These are phyloP conservation scores for Aspergillus cavernicola DNA, from an alignment of 495 filamentous ascomycete genomes.

Conservation along the genomic window DNA sequence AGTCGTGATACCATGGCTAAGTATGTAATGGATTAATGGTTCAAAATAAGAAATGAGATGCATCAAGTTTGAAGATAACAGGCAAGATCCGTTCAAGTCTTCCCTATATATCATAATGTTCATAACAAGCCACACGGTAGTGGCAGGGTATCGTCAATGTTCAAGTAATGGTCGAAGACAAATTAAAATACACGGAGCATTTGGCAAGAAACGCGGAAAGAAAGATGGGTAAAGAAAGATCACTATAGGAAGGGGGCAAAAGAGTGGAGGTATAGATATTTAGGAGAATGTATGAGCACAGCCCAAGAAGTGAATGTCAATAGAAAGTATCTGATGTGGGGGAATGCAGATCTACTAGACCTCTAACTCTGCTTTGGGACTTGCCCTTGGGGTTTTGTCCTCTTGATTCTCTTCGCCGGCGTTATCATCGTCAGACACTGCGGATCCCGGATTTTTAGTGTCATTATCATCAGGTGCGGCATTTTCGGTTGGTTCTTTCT, in stretches of 20 bases:
- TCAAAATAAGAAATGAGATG: no score
- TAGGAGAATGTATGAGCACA: background rate
- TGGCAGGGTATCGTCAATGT: conserved; percentile 27
- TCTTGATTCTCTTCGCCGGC: conserved; percentile 4
- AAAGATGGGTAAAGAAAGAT: background rate
- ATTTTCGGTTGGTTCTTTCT: conserved; percentile 26
- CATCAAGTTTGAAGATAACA: conserved; percentile 2
- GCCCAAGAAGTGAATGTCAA: background rate
- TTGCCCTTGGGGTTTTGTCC: background rate
- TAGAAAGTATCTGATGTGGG: background rate
- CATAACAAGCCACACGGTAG: conserved; percentile 22
- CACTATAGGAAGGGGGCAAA: conserved; percentile 1
- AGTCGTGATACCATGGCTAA: no score
- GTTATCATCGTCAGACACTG: conserved; percentile 6
- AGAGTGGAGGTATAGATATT: background rate
- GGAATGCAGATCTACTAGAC: background rate
- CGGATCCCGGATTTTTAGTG: conserved; percentile 1
- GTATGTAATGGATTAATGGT: no score
- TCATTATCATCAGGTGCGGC: conserved; percentile 5
- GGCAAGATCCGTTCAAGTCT: conserved; percentile 3
- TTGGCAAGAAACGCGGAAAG: background rate
- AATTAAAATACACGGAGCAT: background rate
- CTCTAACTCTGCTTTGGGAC: background rate
- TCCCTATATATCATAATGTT: conserved; percentile 19
- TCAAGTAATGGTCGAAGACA: conserved; percentile 12